A percentile compares a stretch with the other conserved stretches of the same genome.
Conservation (phyloP, 345 rosid genomes). For the Carallia brachiata region DNA sequence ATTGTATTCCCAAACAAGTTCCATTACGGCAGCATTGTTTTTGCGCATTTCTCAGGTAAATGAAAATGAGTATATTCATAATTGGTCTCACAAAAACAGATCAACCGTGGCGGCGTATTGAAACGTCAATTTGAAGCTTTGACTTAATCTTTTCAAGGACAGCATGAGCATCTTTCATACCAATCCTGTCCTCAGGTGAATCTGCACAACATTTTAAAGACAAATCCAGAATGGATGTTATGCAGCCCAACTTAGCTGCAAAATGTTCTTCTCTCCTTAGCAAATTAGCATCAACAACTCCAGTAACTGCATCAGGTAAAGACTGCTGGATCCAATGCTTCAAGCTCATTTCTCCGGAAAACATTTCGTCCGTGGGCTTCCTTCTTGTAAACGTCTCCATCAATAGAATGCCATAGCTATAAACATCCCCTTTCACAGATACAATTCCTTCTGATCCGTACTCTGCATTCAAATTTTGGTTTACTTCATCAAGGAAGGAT, state of each 20-base stretch:
- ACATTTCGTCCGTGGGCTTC: background rate
- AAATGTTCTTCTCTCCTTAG: background rate
- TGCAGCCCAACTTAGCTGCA: background rate
- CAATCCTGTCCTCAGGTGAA: background rate
- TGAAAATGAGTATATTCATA: no score
- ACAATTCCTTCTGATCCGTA: background rate
- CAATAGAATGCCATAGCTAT: conserved; percentile 1
- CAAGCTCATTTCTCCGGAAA: background rate
- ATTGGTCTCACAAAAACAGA: no score
- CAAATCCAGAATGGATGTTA: background rate
- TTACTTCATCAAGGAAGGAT: background rate
- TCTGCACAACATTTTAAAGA: background rate
- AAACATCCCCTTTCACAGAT: background rate
- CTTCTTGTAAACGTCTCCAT: conserved; percentile 1
- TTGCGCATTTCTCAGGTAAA: no score
- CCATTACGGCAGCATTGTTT: no score
- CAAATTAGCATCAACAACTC: background rate
- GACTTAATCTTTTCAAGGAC: background rate
- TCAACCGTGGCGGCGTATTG: no score
- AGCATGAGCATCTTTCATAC: background rate
- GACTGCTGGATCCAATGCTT: background rate
- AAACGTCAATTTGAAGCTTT: background rate
- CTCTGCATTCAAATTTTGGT: background rate
- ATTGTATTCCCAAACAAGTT: no score
- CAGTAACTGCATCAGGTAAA: background rate